Conservation (phyloP, 768 basidiomycete species). For the Suillus spraguei region DNA sequence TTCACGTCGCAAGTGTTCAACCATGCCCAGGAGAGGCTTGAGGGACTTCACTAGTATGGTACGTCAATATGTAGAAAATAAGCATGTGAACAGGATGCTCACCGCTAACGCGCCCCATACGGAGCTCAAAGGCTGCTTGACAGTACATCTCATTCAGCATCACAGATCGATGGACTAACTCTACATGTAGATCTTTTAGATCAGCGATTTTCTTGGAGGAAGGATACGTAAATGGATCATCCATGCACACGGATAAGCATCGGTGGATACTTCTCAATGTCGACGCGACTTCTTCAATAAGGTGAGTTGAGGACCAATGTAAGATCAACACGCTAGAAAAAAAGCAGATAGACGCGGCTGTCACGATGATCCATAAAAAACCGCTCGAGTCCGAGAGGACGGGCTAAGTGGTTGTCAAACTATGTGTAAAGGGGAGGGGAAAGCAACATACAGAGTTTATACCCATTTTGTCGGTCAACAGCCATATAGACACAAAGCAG, state of each 20-base stretch:
- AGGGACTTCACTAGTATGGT: slow-evolving; percentile 40
- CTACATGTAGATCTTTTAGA: slow-evolving; percentile 21
- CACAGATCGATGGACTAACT: slow-evolving; percentile 39
- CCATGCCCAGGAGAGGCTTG: slow-evolving; percentile 43
- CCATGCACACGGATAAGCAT: slow-evolving; percentile 36
- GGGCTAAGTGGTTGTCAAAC: slow-evolving; percentile 17
- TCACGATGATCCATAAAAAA: slow-evolving; percentile 45
- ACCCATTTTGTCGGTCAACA: slow-evolving; percentile 42
- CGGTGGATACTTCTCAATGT: slow-evolving; percentile 37
- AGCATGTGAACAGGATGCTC: slow-evolving; percentile 12
- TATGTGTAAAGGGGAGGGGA: neutral
- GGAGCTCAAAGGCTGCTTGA: slow-evolving; percentile 48
- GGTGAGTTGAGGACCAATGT: slow-evolving; percentile 45
- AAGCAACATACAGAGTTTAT: slow-evolving; percentile 29
- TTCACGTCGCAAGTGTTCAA: slow-evolving; percentile 49
- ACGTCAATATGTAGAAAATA: neutral
- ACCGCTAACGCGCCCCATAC: slow-evolving; percentile 47
- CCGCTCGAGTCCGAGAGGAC: slow-evolving; percentile 29
- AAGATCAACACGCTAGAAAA: slow-evolving; percentile 40
- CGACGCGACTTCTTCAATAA: slow-evolving; percentile 41
- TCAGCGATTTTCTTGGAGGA: slow-evolving; percentile 18
- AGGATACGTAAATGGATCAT: slow-evolving; percentile 23
- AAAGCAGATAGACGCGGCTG: slow-evolving; percentile 40
- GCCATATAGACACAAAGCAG: slow-evolving; percentile 50
- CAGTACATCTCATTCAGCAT: slow-evolving; percentile 44